phyloP scores from a whole-genome alignment of 2,329 filamentous ascomycete genomes.

The Pseudogymnoascus sp. region DNA sequence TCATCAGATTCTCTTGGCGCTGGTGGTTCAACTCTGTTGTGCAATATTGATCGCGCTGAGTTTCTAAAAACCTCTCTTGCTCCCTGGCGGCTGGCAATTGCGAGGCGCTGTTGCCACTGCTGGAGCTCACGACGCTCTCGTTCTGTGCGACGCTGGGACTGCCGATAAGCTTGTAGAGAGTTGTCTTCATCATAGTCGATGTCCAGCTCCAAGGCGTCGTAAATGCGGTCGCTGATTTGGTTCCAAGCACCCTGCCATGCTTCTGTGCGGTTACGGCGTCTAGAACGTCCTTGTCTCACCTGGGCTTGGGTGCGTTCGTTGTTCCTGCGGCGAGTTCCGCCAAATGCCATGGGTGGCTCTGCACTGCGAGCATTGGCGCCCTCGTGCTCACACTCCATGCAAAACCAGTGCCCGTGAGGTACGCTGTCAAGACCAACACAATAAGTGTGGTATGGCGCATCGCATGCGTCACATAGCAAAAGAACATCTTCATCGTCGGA shows the following conservation, averaged over 20 bases:
- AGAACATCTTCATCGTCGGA: slow-evolving; percentile 76
- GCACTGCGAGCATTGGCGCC: slow-evolving; percentile 30
- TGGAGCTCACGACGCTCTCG: slow-evolving; percentile 50
- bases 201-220: slow-evolving; percentile 64
- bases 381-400: slow-evolving; percentile 63
- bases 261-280: slow-evolving; percentile 59
- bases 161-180: slow-evolving; percentile 41
- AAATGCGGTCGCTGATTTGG: slow-evolving; percentile 51
- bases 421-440: slow-evolving; percentile 77
- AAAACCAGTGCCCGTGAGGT: slow-evolving; percentile 79
- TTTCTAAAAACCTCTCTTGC: slow-evolving; percentile 64
- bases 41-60: slow-evolving; percentile 54
- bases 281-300: slow-evolving; percentile 40
- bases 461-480: slow-evolving; percentile 85
- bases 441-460: slow-evolving; percentile 82
- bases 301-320: slow-evolving; percentile 48
- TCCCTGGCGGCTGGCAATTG: slow-evolving; percentile 72
- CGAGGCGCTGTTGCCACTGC: slow-evolving; percentile 76
- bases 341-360: slow-evolving; percentile 26
- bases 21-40: slow-evolving; percentile 37
- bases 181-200: slow-evolving; percentile 79
- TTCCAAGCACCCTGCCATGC: slow-evolving; percentile 88
- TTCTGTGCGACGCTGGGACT: slow-evolving; percentile 42
- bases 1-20: slow-evolving; percentile 66
- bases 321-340: slow-evolving; percentile 21